A percentile compares a stretch with the other conserved stretches of the same genome.
phyloP scores from a whole-genome alignment of 306 rosid species.

The Alnus glutinosa region DNA sequence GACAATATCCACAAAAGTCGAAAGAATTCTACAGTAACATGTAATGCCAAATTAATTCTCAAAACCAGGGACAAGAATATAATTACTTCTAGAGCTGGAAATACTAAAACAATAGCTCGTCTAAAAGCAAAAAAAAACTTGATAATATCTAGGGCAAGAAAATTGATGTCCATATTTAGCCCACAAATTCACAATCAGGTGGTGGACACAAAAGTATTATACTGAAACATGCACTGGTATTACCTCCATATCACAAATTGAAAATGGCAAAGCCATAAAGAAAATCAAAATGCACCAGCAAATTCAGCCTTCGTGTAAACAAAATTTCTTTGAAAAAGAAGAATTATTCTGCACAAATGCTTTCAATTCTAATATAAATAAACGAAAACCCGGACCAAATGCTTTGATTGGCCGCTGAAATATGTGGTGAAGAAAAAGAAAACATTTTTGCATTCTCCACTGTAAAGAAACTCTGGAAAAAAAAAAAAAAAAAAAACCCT shows the following conservation, averaged over 20 bases:
- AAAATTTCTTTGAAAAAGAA: no score
- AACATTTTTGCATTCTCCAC: not conserved
- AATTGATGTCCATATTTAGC: not conserved
- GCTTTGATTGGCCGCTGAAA: not conserved
- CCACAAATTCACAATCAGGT: not conserved
- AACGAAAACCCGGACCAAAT: not conserved
- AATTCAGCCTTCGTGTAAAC: not conserved
- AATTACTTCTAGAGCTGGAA: not conserved
- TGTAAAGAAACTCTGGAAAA: not conserved
- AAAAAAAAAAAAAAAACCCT: not conserved
- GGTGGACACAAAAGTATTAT: not conserved
- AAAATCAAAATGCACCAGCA: not conserved
- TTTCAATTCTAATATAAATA: not conserved
- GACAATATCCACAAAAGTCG: not conserved
- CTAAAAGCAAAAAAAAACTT: not conserved
- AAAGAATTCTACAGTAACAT: not conserved
- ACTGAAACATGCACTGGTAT: not conserved
- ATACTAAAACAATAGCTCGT: not conserved
- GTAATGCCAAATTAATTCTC: not conserved
- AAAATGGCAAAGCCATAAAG: not conserved
- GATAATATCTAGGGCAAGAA: not conserved
- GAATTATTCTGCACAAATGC: not conserved
- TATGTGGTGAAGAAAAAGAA: not conserved
- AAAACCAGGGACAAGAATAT: not conserved
- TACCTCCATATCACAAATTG: not conserved